A percentile compares a stretch with the other conserved stretches of the same genome.
Evolutionary conservation across 2,329 filamentous ascomycete genomes (phyloP).

Genomic region (Colletotrichum sublineola): DNA sequence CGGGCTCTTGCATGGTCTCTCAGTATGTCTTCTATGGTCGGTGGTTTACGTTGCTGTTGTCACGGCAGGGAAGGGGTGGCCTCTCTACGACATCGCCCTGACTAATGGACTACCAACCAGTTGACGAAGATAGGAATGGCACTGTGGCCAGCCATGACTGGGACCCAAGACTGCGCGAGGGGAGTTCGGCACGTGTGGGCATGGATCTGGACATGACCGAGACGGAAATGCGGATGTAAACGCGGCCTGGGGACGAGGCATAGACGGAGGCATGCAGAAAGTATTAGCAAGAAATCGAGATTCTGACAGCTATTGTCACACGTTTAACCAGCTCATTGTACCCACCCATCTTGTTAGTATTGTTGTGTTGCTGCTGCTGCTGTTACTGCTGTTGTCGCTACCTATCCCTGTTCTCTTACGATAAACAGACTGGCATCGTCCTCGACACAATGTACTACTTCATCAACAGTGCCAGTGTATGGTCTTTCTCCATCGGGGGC

Average conservation of each 20-base stretch:
- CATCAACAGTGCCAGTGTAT: background rate
- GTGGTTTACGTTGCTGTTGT: conserved; percentile 1
- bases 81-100: conserved; percentile 26
- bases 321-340: background rate
- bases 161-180: background rate
- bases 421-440: background rate
- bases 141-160: background rate
- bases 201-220: background rate
- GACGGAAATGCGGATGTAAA: conserved; percentile 10
- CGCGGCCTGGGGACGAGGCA: conserved; percentile 18
- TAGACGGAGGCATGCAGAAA: background rate
- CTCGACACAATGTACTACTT: background rate
- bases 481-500: background rate
- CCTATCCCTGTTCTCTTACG: too few relatives aligned
- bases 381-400: background rate
- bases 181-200: conserved; percentile 2
- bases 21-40: background rate
- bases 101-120: conserved; percentile 30
- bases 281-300: background rate
- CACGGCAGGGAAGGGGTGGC: conserved; percentile 14
- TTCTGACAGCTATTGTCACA: conserved; percentile 4
- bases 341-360: background rate
- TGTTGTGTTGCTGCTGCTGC: background rate
- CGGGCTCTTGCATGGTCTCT: conserved; percentile 4
- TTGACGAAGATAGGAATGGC: conserved; percentile 6